Base-by-base conservation (phyloP, 1,139 yeast species). In the Suhomyces anneliseae region DNA sequence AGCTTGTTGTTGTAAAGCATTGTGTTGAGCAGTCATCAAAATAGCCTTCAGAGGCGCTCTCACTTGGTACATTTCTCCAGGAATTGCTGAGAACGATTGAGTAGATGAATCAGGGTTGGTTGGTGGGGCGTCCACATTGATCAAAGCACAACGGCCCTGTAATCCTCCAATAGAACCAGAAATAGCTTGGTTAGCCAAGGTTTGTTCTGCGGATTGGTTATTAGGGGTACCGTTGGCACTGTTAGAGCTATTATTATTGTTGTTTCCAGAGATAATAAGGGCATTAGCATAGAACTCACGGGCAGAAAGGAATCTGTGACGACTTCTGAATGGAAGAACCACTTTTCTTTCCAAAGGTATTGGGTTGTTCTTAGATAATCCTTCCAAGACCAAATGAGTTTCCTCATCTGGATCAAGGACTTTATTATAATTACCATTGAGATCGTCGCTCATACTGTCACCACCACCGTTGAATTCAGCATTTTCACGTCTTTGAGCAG, bases 361-460 rank as follows among this genome's bases (percentile, higher is more conserved):
- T 3, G 96, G 92, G 50, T 81, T 78, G 39, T 90, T 85, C 56
- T 88, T 77, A 10, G 87, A 79, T 32, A 93, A 89, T n/a, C 98
- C 98, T 52, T 89, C 93, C 62, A 95, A 73, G 3, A 95, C 98
- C 58, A 87, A 88, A 48, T 88, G 92, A 1, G 97, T 90, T 60
- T 95, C 99, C 62, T 90, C 97, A 59, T 93, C 97, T 6, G 96
- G 96, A 58, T 74, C 78, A 41, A 74, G 65, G 6, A 70, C 63
- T 48, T 69, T 62, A 46, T 62, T 62, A 38, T 60, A 57, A 12
- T 48, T 49, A n/a, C 52, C 54, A 36, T 55, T 57, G 9, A 59
- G 54, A 27, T 62, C 65, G 10, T 56, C 58, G 14, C 56, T 55
- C 47, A 62, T 66, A 34, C 54, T 54, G 19, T 55, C 55, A 7